phyloP scores from a whole-genome alignment of 176 grass and related monocot genomes.

The Carex parvula region DNA sequence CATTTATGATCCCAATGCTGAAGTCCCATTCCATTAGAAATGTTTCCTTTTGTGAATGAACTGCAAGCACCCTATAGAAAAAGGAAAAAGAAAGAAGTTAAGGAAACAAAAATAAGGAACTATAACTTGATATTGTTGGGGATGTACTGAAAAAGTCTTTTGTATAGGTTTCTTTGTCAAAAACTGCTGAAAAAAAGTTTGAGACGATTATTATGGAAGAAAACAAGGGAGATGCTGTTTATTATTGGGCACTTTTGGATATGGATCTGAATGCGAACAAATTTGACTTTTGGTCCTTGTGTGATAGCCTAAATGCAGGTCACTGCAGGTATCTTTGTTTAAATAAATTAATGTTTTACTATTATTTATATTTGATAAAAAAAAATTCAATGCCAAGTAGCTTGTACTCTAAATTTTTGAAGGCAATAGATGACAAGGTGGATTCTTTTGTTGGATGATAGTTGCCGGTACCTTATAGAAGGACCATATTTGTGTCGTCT shows the following conservation, averaged over 20 bases:
- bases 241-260: constrained; percentile 70
- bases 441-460: not conserved
- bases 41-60: not conserved
- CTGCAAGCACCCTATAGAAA: constrained; percentile 2
- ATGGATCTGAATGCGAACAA: constrained; percentile 25
- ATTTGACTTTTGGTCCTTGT: constrained; percentile 72
- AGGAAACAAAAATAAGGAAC: not conserved
- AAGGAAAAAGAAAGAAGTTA: not conserved
- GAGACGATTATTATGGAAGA: constrained; percentile 48
- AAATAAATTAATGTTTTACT: not conserved
- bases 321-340: constrained; percentile 60
- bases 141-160: constrained; percentile 7
- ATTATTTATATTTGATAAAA: constrained; percentile 12
- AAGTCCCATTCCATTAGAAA: not conserved
- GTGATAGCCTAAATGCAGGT: constrained; percentile 76
- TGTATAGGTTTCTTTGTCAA: constrained; percentile 80
- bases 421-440: not conserved
- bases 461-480: not conserved
- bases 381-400: constrained; percentile 9
- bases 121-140: not conserved
- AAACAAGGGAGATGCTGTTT: constrained; percentile 71
- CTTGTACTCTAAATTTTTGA: not conserved
- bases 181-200: constrained; percentile 61
- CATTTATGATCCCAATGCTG: constrained; percentile 2
- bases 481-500: not conserved